These are phyloP conservation scores for Blepharisma japonicum DNA, from an alignment of 73 alveolate genomes.

Conservation along the genomic window DNA sequence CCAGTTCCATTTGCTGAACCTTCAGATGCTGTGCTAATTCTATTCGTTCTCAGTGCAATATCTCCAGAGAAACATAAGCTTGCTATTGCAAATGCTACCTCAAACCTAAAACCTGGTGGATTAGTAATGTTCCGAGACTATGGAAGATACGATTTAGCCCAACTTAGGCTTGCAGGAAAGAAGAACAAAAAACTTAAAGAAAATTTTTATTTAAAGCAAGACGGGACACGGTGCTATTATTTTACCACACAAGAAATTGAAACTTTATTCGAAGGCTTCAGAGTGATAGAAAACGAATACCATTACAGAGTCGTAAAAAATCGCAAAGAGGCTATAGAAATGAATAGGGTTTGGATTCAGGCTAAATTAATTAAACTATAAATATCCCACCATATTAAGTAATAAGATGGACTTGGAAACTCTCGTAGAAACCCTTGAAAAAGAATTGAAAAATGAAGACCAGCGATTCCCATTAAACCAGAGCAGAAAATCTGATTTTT, in stretches of 20 bases:
- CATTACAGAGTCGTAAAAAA: slow-evolving; percentile 79
- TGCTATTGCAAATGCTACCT: not conserved
- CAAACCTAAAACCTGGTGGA: slow-evolving; percentile 68
- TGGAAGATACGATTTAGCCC: slow-evolving; percentile 89
- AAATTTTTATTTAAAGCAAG: slow-evolving; percentile 80
- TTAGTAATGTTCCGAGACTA: slow-evolving; percentile 88
- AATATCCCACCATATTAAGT: no score
- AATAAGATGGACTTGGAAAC: not conserved
- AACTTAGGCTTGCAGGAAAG: slow-evolving; percentile 74
- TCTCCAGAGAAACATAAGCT: slow-evolving; percentile 53
- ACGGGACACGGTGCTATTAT: slow-evolving; percentile 82
- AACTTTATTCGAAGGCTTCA: slow-evolving; percentile 69
- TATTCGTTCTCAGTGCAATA: slow-evolving; percentile 87
- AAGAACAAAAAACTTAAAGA: slow-evolving; percentile 75
- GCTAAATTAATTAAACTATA: slow-evolving; percentile 52
- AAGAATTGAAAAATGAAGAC: slow-evolving; percentile 21
- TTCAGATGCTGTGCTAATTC: slow-evolving; percentile 71
- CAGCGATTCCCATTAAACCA: not conserved
- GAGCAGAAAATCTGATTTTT: slow-evolving; percentile 11
- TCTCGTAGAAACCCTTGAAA: slow-evolving; percentile 13
- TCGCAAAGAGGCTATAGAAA: slow-evolving; percentile 71
- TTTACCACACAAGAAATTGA: slow-evolving; percentile 71
- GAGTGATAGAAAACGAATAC: slow-evolving; percentile 63
- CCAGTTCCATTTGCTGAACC: not conserved
- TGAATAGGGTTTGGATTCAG: slow-evolving; percentile 83